Conservation (phyloP, 176 grass and related monocot genomes). For the Carex parvula region DNA sequence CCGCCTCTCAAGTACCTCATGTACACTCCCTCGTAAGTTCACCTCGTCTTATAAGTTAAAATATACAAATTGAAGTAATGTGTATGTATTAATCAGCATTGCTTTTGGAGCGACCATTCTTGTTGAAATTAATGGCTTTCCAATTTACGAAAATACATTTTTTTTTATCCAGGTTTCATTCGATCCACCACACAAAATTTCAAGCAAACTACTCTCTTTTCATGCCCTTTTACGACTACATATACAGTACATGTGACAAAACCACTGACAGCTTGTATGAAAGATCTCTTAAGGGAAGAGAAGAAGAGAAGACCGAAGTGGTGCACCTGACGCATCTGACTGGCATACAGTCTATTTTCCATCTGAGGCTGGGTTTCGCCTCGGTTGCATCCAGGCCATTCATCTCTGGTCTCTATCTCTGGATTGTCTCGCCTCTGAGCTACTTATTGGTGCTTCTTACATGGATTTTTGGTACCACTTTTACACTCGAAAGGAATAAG, state of each 20-base stretch:
- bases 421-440: constrained; percentile 49
- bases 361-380: constrained; percentile 69
- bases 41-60: background rate
- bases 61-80: background rate
- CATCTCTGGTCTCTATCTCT: constrained; percentile 44
- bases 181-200: constrained; percentile 90
- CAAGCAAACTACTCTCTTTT: constrained; percentile 83
- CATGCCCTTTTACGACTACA: constrained; percentile 98
- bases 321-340: constrained; percentile 78
- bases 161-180: constrained; percentile 57
- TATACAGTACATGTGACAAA: constrained; percentile 79
- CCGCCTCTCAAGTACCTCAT: constrained; percentile 94
- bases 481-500: constrained; percentile 60
- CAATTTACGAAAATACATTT: background rate
- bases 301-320: constrained; percentile 42
- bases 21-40: constrained; percentile 96
- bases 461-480: constrained; percentile 54
- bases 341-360: constrained; percentile 57
- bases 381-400: constrained; percentile 68
- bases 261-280: constrained; percentile 56
- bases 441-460: constrained; percentile 54
- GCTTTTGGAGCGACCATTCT: background rate
- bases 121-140: background rate
- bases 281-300: constrained; percentile 53
- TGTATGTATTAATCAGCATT: background rate